Base-by-base conservation (phyloP, 371 early-diverging fungal species). In the Mucor indicus region DNA sequence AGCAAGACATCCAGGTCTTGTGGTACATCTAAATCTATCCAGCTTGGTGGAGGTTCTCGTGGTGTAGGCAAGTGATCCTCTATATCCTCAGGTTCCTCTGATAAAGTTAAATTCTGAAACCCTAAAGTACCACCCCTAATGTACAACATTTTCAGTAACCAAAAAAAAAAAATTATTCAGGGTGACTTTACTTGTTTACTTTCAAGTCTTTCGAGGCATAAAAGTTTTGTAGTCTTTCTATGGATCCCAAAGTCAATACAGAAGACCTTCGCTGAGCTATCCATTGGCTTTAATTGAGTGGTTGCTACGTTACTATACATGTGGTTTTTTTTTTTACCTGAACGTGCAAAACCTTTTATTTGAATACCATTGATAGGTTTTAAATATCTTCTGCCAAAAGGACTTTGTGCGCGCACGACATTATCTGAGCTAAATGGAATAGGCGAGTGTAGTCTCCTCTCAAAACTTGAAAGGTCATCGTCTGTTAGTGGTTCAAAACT, bases 121-220 rank as follows among this genome's bases (percentile, higher is more conserved):
- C 75, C 75, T 19, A 75, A 53, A n/a, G 66, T 69, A 15, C 75
- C 75, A 12, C 48, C 57, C 46, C 72, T 75, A 38, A 27, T 24
- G 15, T 44, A 24, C 29, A 11, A 13, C 42, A 11, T 43, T 45
- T 20, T 48, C 25, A 40, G 20, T 40, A 16, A 30, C 13, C 17
- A 15, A 21, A 17, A 13, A 33, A 21, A 20, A 43, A 43, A 4
- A 43, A 15, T 30, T 9, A 20, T 30, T n/a, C n/a, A n/a, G n/a
- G n/a, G n/a, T n/a, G n/a, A 35, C 24, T 60, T 66, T 62, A 71
- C 75, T 75, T 75, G 69, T 75, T 75, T 41, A 66, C 58, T 57
- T 69, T 62, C 17, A 75, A 55, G 0, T 72, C 72, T 42, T 55
- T 60, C 46, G 64, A 67, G 10, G 72, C 72, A 49, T 75, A 75